These are phyloP conservation scores for Fusarium mangiferae DNA, from an alignment of 2,329 filamentous ascomycete species.

Conservation along the genomic window DNA sequence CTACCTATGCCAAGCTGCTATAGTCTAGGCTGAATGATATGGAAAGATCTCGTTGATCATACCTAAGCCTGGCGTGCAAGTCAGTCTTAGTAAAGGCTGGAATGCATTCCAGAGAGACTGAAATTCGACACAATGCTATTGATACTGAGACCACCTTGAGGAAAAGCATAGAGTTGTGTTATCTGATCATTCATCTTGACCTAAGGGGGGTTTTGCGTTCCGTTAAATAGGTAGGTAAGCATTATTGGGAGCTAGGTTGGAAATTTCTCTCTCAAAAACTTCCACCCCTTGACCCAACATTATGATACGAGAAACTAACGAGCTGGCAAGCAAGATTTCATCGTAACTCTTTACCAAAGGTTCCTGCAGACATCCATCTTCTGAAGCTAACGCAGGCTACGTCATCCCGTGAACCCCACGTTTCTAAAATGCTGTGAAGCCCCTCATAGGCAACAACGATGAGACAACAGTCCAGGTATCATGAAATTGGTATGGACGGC, in stretches of 20 bases:
- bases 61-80: background rate
- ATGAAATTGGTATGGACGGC: slow-evolving; percentile 24
- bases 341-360: background rate
- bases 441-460: background rate
- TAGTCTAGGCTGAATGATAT: too few relatives aligned
- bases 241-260: background rate
- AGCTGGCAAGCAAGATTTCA: background rate
- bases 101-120: background rate
- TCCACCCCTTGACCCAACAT: background rate
- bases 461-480: background rate
- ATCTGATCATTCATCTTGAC: background rate
- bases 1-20: too few relatives aligned
- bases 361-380: background rate
- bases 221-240: background rate
- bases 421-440: background rate
- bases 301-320: background rate
- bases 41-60: background rate
- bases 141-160: background rate
- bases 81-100: background rate
- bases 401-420: slow-evolving; percentile 22
- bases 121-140: background rate
- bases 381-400: slow-evolving; percentile 20
- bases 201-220: background rate
- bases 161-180: background rate
- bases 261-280: background rate